These are phyloP conservation scores for Aureobasidium sp. DNA, from an alignment of 2,329 filamentous ascomycete species.

Conservation along the genomic window DNA sequence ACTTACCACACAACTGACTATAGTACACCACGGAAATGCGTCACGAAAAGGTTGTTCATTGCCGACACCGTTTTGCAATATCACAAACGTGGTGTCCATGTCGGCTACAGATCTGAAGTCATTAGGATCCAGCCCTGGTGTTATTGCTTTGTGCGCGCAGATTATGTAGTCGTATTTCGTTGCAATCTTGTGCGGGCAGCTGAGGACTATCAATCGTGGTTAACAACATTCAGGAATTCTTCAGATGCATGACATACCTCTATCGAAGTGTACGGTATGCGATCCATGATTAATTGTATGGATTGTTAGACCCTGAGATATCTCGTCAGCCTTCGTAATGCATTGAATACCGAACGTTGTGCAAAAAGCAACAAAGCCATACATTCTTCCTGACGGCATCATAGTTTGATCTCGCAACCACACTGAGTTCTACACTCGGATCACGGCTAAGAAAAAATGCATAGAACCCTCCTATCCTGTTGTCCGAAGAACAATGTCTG, in stretches of 20 bases:
- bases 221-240: neutral
- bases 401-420: constrained; percentile 42
- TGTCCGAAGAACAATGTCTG: neutral
- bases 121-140: constrained; percentile 32
- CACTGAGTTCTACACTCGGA: constrained; percentile 35
- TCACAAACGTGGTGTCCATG: constrained; percentile 47
- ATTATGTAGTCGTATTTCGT: constrained; percentile 42
- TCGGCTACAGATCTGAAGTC: constrained; percentile 28
- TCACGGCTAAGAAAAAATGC: constrained; percentile 46
- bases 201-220: constrained; percentile 30
- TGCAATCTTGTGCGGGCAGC: constrained; percentile 28
- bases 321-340: too few species aligned
- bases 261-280: constrained; percentile 23
- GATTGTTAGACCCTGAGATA: constrained; percentile 37
- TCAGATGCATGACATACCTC: neutral
- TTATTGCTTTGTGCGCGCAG: constrained; percentile 41
- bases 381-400: constrained; percentile 36
- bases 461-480: constrained; percentile 53
- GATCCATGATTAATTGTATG: constrained; percentile 36
- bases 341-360: too few species aligned
- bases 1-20: constrained; percentile 47
- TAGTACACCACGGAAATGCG: constrained; percentile 45
- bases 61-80: constrained; percentile 58
- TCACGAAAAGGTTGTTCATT: constrained; percentile 51
- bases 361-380: neutral